Evolutionary conservation across 1,284 basidiomycete species (phyloP), one percentile per base, ranked within the genome.

Genomic region (Microbotryum silenes-acaulis): DNA sequence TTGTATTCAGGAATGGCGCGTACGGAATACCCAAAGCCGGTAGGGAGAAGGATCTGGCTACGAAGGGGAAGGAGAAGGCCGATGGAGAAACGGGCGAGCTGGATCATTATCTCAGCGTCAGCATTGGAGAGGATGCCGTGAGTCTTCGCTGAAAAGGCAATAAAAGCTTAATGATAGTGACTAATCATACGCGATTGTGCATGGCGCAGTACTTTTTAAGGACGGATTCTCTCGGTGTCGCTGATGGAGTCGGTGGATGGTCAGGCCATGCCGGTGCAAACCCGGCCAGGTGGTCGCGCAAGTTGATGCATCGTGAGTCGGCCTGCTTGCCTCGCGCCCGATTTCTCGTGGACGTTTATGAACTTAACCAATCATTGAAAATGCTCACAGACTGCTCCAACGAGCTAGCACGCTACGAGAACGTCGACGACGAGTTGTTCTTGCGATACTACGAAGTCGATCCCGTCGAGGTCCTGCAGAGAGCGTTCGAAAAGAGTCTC

Each of bases 171-270:
- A 88, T 8, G 0, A 86, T 88, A 72, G 85, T 91, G 9, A 89
- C 88, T 56, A 88, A 91, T 72, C 88, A 91, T 71, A 86, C 87
- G 44, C 6, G 10, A 8, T 4, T 25, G 47, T 45, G 10, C 54
- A 63, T 21, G 21, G 21, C 5, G 37, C 37, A 50, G 10, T 93
- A 91, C 73, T 92, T 93, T 67, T 78, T 92, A 5, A 79, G 85
- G 10, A 82, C 74, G 20, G 88, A 91, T 70, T 87, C 88, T 7
- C 84, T 92, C 76, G 90, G 89, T 20, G 86, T 92, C 3, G 89
- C 89, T 12, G 89, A 92, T 72, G 89, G 89, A 37, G 90, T 92
- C 0, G 90, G 90, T 2, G 90, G 90, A 2, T 92, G 89, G 89
- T 81, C 85, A 1, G 73, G 74, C n/a, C 80, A 74, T 70, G 75